phyloP scores from a whole-genome alignment of 2,329 filamentous ascomycete genomes.

The Diplodia mutila region DNA sequence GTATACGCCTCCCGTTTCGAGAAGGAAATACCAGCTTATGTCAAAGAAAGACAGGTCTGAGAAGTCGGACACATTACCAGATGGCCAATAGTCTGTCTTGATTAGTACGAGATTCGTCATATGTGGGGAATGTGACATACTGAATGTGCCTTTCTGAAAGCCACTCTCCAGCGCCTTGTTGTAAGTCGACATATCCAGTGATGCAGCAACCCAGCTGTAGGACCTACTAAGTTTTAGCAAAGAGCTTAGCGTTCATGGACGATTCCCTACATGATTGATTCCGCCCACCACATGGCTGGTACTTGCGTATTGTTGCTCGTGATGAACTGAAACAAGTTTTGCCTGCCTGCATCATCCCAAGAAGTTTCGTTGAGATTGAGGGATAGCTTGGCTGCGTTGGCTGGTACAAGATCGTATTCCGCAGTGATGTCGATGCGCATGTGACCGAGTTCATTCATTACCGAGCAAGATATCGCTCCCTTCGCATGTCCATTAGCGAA shows the following conservation, averaged over 20 bases:
- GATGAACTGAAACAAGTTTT: neutral
- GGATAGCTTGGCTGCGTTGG: neutral
- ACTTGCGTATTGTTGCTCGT: neutral
- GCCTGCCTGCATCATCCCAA: neutral
- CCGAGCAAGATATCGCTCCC: neutral
- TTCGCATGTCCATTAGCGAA: neutral
- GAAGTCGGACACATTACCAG: neutral
- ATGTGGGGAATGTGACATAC: neutral
- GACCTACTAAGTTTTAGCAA: neutral
- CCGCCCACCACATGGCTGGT: slow-evolving; percentile 4
- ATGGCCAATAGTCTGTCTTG: neutral
- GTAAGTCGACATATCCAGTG: neutral
- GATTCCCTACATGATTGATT: neutral
- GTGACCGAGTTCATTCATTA: neutral
- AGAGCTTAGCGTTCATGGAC: neutral
- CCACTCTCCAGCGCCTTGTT: neutral
- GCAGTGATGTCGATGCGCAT: neutral
- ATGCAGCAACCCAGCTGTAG: neutral
- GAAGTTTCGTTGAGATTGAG: neutral
- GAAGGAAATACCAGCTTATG: neutral
- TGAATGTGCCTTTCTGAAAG: neutral
- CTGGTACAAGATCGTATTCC: neutral
- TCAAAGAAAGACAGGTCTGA: neutral
- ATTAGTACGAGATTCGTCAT: neutral
- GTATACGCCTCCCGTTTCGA: neutral